Percentiles rank a stretch among this genome's conserved stretches.
Evolutionary conservation across 2,329 filamentous ascomycete species (phyloP).

Genomic region (Botryotinia globosa): DNA sequence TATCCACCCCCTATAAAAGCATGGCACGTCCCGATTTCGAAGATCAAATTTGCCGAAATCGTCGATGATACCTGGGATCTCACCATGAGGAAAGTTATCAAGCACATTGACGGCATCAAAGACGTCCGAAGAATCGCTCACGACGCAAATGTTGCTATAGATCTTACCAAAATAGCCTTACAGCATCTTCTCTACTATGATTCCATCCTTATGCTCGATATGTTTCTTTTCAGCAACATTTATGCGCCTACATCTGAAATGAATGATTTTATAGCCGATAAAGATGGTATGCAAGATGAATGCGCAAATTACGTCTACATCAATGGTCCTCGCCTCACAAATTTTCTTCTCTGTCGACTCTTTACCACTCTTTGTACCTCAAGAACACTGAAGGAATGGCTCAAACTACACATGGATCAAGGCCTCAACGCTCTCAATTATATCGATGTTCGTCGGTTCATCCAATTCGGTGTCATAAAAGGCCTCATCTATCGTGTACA

Average conservation of each 20-base stretch:
- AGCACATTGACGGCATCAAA: slow-evolving; percentile 86
- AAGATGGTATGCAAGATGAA: slow-evolving; percentile 74
- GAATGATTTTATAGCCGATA: slow-evolving; percentile 73
- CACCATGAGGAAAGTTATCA: slow-evolving; percentile 74
- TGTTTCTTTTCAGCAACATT: slow-evolving; percentile 90
- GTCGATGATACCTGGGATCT: slow-evolving; percentile 71
- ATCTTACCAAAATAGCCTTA: slow-evolving; percentile 80
- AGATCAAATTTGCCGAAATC: slow-evolving; percentile 62
- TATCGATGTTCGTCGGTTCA: slow-evolving; percentile 85
- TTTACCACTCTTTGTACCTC: slow-evolving; percentile 84
- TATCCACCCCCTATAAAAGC: slow-evolving; percentile 74
- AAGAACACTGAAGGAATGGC: slow-evolving; percentile 83
- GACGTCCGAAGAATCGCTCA: slow-evolving; percentile 84
- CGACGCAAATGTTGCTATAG: slow-evolving; percentile 80
- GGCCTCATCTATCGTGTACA: slow-evolving; percentile 90
- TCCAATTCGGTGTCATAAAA: slow-evolving; percentile 96
- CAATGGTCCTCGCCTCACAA: slow-evolving; percentile 43
- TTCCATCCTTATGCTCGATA: slow-evolving; percentile 83
- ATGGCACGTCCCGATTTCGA: slow-evolving; percentile 85
- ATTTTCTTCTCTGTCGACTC: slow-evolving; percentile 71
- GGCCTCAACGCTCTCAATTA: slow-evolving; percentile 65
- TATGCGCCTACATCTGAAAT: slow-evolving; percentile 82
- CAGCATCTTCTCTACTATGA: slow-evolving; percentile 92
- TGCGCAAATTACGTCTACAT: slow-evolving; percentile 73
- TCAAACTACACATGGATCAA: slow-evolving; percentile 67